Base-by-base conservation (phyloP, 768 basidiomycete genomes). In the Cyclocybe aegerita region DNA sequence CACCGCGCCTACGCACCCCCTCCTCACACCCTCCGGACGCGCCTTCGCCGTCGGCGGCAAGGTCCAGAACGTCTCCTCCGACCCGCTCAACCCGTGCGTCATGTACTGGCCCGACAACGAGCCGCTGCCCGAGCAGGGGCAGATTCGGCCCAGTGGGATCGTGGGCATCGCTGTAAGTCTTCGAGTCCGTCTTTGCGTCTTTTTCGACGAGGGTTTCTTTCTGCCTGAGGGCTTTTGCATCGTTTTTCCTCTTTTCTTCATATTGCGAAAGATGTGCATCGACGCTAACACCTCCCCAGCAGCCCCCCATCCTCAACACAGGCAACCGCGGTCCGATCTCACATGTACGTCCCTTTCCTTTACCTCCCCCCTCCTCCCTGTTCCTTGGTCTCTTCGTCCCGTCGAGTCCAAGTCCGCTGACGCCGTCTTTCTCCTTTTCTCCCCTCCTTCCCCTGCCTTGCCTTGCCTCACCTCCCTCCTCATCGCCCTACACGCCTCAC, bases 41-140 rank as follows among this genome's bases (percentile, higher is more conserved):
- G 81, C 85, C 7, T 85, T 93, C 53, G 82, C 86, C 44, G 65
- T 79, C 16, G 89, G 90, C 49, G 91, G 90, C 8, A 81, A 81
- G 55, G 88, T 93, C 6, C 87, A 86, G 59, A 91, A 93, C 58
- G 67, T 93, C 52, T 91, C 88, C 23, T 71, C 58, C 35, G 88
- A 93, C 63, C 88, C 89, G 14, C 64, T 83, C 43, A 60, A 72
- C 29, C 87, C 90, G 3, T 90, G 90, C 58, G 76, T 91, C 70
- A 85, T 93, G 83, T 93, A 86, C 59, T 93, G 91, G 91, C 90
- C 91, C 4, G 90, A 92, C 65, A 93, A 93, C 58, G 91, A 93
- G 62, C 79, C 88, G 4, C 73, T 90, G 53, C 91, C 91, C 1
- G 86, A 88, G 57, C 84, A 82, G 63, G 82, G 87, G 9, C 91